Base-by-base conservation (phyloP, 306 rosid genomes). In the Medicago arabica region DNA sequence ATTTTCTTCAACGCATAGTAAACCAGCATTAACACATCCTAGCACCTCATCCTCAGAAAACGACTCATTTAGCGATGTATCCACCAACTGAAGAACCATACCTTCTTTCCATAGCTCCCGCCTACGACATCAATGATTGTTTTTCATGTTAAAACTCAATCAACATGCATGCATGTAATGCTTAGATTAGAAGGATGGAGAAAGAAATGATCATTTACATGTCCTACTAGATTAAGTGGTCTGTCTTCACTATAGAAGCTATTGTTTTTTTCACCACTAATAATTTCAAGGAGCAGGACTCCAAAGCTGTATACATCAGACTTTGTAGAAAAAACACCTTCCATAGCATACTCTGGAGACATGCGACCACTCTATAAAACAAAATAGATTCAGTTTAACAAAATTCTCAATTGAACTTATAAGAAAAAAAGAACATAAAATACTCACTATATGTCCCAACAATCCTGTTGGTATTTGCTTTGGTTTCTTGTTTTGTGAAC, bases 51-150 rank as follows among this genome's bases (percentile, higher is more conserved):
- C 74, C 0, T 16, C 41, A 2, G 54, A 34, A 25, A 64, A 74
- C 3, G 78, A 74, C n/a, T 69, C 70, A 0, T 43, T 59, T 25
- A 77, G 8, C 17, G 39, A 1, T 67, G 51, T 54, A 66, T 77
- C 85, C 28, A 67, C 50, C 62, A 82, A 16, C 17, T 72, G 46
- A 57, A 65, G 15, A 6, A 19, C 40, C 1, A 4, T 53, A 1
- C 65, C 85, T 38, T 46, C 31, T 39, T 58, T 74, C 79, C 71
- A 77, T 5, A 75, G 17, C 49, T 71, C 81, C 78, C 85, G 82
- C 65, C 81, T 82, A 7, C 0, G 10, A 49, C 5, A 59, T 55
- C 31, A 55, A 23, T 43, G 0, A 57, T 31, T 3, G 31, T 14
- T 1, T 63, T 63, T 51, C 58, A 51, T 51, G 58, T 51, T 11